Evolutionary conservation across 306 rosid genomes (phyloP).

Genomic region (Pterocarpus macrocarpus): DNA sequence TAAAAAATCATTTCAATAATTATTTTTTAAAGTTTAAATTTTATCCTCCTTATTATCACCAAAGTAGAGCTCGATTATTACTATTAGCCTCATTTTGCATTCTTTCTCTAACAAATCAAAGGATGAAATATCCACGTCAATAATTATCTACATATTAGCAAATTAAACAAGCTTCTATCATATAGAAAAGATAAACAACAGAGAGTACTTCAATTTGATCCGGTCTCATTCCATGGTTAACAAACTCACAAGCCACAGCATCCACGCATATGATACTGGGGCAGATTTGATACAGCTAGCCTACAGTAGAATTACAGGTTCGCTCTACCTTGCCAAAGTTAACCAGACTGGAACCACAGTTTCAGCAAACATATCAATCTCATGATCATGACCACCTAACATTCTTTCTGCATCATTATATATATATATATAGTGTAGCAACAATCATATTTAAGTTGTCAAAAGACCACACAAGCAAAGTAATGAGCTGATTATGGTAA

Average conservation of each 20-base stretch:
- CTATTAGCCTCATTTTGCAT: background rate
- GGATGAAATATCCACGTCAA: conserved; percentile 16
- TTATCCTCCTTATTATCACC: too few species aligned
- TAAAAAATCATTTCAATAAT: too few species aligned
- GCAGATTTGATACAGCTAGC: background rate
- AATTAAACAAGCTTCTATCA: background rate
- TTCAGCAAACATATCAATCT: conserved; percentile 1
- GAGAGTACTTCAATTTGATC: background rate
- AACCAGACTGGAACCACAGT: background rate
- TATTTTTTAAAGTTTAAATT: too few species aligned
- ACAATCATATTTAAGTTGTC: too few species aligned
- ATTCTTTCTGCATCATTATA: too few species aligned
- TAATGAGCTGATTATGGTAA: too few species aligned
- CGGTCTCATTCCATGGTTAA: background rate
- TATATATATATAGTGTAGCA: too few species aligned
- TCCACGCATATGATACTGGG: background rate
- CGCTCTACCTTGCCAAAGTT: background rate
- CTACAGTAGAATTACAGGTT: background rate
- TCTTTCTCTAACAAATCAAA: background rate
- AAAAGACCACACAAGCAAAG: too few species aligned
- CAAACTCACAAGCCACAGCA: background rate
- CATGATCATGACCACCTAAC: background rate
- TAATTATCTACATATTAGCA: background rate
- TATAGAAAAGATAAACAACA: background rate
- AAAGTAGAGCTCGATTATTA: too few species aligned